Evolutionary conservation across 2,329 filamentous ascomycete species (phyloP), one percentile per base, ranked within the genome.

Genomic region (Ceratocystis ficicola): DNA sequence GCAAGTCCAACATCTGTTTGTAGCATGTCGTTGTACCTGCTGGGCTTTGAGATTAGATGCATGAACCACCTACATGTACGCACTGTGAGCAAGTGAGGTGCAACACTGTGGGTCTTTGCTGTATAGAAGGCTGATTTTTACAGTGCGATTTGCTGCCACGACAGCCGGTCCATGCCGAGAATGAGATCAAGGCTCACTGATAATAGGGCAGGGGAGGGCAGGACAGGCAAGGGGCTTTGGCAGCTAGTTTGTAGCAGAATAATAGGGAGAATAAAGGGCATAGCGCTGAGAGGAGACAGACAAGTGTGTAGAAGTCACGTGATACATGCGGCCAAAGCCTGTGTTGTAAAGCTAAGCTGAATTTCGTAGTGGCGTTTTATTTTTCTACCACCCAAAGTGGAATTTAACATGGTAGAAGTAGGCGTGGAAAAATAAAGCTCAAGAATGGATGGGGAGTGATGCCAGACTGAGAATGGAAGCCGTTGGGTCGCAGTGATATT

Each of bases 1-100:
- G 28, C 55, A 59, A 36, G 15, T 32, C 15, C 28, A 30, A 36
- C 55, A 59, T 10, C 20, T 52, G 30, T 59, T 59, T 59, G 28
- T 59, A 59, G 55, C 55, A 36, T 59, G 55, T 59, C 55, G 55
- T 59, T 28, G 55, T 59, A 59, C 52, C 52, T 59, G 52, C 25
- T 36, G 15, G 30, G 55, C 32, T 59, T 59, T 36, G 55, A 59
- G 55, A 59, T 59, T 59, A 30, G 55, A 7, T 59, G 55, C 55
- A 36, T 17, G 7, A 20, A 20, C 55, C 36, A 25, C 22, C 55
- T 25, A 59, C 55, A 59, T 59, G 55, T 59, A 8, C n/a, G 36
- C 55, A 36, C 55, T n/a, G 55, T 36, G 12, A 30, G 6, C 0
- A 36, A 5, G 5, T 32, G 6, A 7, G 3, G 3, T n/a, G 7